Percentiles rank a stretch among this genome's conserved stretches.
Evolutionary conservation across 345 rosid species (phyloP).

Genomic region (Gossypium bickii): DNA sequence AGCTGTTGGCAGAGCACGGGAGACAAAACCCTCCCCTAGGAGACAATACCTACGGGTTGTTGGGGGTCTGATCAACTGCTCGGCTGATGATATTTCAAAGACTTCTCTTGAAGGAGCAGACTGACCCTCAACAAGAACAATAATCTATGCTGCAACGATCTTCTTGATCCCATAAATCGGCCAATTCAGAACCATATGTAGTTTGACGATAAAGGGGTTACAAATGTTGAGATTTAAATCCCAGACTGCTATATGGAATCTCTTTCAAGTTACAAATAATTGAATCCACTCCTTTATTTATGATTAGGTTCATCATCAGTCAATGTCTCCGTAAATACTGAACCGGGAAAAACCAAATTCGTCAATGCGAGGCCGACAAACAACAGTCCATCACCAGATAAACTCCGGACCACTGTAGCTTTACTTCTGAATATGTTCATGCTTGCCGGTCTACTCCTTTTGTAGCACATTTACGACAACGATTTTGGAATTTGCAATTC

Average conservation of each 20-base stretch:
- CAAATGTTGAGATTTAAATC: neutral
- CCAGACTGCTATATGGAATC: neutral
- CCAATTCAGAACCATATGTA: neutral
- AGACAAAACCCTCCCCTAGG: no score
- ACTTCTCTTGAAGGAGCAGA: no score
- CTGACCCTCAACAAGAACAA: neutral
- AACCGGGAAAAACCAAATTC: constrained; percentile 53
- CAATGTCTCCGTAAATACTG: constrained; percentile 62
- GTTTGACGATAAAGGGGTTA: neutral
- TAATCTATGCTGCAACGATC: neutral
- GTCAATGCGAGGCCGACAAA: constrained; percentile 60
- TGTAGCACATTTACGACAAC: constrained; percentile 41
- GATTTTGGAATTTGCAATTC: neutral
- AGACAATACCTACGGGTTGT: no score
- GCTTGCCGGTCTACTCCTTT: constrained; percentile 28
- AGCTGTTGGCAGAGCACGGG: no score
- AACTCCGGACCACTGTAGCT: constrained; percentile 15
- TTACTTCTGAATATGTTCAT: constrained; percentile 26
- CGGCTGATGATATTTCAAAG: no score
- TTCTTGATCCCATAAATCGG: neutral
- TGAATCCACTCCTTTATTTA: neutral
- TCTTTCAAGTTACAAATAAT: neutral
- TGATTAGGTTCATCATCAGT: neutral
- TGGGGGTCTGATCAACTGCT: no score
- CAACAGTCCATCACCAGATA: constrained; percentile 25